A percentile compares a stretch with the other conserved stretches of the same genome.
Evolutionary conservation across 2,329 filamentous ascomycete species (phyloP).

Genomic region (Akanthomyces dipterigenus): DNA sequence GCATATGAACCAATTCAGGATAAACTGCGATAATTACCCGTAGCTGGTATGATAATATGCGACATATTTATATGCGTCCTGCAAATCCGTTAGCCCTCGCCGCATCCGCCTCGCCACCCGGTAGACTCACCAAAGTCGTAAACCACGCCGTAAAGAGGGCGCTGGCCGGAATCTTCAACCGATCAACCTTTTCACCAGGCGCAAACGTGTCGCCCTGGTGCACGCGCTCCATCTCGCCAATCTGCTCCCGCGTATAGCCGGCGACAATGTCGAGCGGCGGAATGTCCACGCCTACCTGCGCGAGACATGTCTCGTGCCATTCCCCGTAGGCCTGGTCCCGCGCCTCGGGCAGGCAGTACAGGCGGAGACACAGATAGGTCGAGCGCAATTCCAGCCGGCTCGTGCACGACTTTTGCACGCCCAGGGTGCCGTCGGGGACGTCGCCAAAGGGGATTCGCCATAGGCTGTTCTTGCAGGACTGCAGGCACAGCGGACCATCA

Average conservation of each 20-base stretch:
- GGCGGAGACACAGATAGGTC: constrained; percentile 30
- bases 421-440: constrained; percentile 20
- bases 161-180: constrained; percentile 29
- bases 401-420: constrained; percentile 21
- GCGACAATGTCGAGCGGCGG: constrained; percentile 28
- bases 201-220: constrained; percentile 20
- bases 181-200: constrained; percentile 15
- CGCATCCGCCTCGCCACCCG: background rate
- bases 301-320: constrained; percentile 30
- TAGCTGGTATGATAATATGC: constrained; percentile 29
- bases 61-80: constrained; percentile 31
- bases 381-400: constrained; percentile 25
- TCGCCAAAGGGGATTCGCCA: constrained; percentile 26
- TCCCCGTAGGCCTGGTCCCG: constrained; percentile 18
- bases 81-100: background rate
- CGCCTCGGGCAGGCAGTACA: constrained; percentile 27
- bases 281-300: constrained; percentile 19
- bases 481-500: constrained; percentile 21
- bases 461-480: constrained; percentile 26
- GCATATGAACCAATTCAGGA: constrained; percentile 14
- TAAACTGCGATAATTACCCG: constrained; percentile 21
- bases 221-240: constrained; percentile 25
- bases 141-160: constrained; percentile 28
- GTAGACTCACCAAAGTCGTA: constrained; percentile 29
- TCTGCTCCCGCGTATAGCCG: constrained; percentile 27